Evolutionary conservation across 2,329 filamentous ascomycete genomes (phyloP).

Genomic region (Tricladium varicosporioides): DNA sequence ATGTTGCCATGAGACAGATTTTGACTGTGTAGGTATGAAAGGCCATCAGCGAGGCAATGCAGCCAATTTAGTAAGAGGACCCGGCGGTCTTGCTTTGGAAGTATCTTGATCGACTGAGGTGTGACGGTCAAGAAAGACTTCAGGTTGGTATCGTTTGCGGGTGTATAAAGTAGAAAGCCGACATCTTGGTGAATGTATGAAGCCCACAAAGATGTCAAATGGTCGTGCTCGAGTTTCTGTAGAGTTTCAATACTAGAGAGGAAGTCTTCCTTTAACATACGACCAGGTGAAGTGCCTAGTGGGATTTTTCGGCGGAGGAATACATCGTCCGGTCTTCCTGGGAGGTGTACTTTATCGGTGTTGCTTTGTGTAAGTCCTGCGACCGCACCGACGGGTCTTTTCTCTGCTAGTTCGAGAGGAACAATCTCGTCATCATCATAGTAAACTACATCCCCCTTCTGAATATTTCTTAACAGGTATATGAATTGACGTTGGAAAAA

Average conservation of each 20-base stretch:
- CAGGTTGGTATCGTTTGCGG: constrained; percentile 64
- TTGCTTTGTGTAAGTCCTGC: constrained; percentile 38
- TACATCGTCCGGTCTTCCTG: constrained; percentile 55
- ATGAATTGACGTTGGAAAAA: constrained; percentile 71
- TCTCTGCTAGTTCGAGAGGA: constrained; percentile 65
- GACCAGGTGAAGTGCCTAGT: constrained; percentile 45
- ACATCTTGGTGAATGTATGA: constrained; percentile 65
- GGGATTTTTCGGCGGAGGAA: constrained; percentile 59
- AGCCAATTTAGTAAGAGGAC: constrained; percentile 69
- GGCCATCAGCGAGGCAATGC: constrained; percentile 65
- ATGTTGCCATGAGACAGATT: constrained; percentile 67
- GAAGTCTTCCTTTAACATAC: constrained; percentile 53
- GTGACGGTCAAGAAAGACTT: constrained; percentile 65
- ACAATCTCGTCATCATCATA: constrained; percentile 68
- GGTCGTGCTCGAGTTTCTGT: constrained; percentile 60
- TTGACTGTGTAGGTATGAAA: constrained; percentile 65
- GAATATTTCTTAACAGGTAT: constrained; percentile 65
- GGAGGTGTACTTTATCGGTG: constrained; percentile 61
- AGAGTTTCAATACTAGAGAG: constrained; percentile 58
- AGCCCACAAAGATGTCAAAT: constrained; percentile 68
- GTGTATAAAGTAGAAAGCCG: constrained; percentile 66
- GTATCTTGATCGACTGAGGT: constrained; percentile 59
- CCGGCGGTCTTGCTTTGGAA: constrained; percentile 59
- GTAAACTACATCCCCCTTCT: constrained; percentile 57
- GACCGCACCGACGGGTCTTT: constrained; percentile 44